Conservation (phyloP, 1,284 basidiomycete genomes). For the Sparassis latifolia region DNA sequence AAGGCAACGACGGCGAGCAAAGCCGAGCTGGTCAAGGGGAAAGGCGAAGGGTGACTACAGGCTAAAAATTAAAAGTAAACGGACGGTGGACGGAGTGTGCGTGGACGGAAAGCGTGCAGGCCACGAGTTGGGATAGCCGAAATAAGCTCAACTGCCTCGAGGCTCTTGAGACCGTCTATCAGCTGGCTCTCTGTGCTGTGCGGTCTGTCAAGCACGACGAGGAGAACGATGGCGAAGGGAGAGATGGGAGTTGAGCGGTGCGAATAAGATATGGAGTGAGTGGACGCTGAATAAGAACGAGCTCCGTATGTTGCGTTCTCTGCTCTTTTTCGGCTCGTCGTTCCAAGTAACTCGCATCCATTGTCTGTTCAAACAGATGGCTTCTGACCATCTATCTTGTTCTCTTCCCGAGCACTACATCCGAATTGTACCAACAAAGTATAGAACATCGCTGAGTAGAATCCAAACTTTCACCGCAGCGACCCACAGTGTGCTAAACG, state of each 20-base stretch:
- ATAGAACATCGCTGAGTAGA: too few species aligned
- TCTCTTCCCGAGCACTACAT: too few species aligned
- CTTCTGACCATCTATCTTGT: too few species aligned
- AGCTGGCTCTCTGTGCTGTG: background rate
- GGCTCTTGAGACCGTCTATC: conserved; percentile 10
- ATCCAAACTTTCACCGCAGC: too few species aligned
- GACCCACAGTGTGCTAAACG: too few species aligned
- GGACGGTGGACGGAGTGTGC: conserved; percentile 25
- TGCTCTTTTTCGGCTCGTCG: too few species aligned
- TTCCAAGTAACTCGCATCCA: too few species aligned
- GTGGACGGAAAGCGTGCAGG: conserved; percentile 25
- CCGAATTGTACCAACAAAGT: too few species aligned
- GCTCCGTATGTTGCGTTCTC: background rate
- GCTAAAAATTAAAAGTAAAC: conserved; percentile 18
- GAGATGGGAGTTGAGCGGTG: background rate
- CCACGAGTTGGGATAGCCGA: conserved; percentile 29
- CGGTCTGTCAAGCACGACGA: background rate
- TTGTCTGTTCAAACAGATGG: too few species aligned
- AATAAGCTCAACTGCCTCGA: conserved; percentile 21
- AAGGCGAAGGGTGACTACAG: conserved; percentile 17
- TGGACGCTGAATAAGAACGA: background rate
- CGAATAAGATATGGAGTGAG: background rate
- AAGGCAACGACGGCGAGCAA: conserved; percentile 12
- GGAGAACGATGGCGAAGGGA: background rate
- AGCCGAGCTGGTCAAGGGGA: conserved; percentile 8